Evolutionary conservation across 176 grass and related monocot genomes (phyloP).

Genomic region (Zea luxurians): DNA sequence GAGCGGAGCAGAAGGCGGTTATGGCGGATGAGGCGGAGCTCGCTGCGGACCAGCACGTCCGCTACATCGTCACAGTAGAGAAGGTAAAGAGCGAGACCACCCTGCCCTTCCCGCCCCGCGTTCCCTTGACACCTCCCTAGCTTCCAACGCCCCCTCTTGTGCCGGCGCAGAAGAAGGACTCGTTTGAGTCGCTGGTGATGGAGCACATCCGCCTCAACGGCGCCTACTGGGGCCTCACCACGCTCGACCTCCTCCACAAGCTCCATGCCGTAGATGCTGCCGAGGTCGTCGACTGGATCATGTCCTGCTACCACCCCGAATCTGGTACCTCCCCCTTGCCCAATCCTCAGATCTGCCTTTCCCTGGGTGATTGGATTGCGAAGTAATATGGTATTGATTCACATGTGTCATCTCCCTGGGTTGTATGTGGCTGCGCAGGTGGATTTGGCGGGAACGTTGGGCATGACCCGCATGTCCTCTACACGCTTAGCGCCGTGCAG

Average conservation of each 20-base stretch:
- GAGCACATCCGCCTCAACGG: conserved; percentile 86
- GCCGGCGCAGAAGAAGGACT: conserved; percentile 66
- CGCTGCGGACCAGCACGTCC: conserved; percentile 65
- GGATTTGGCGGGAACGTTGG: conserved; percentile 90
- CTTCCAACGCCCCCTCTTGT: background rate
- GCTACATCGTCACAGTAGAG: conserved; percentile 80
- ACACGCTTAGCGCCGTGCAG: conserved; percentile 84
- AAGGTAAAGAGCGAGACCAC: conserved; percentile 50
- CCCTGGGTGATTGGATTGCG: background rate
- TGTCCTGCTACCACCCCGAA: conserved; percentile 75
- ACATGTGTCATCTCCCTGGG: background rate
- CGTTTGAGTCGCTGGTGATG: conserved; percentile 76
- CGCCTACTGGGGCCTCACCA: conserved; percentile 91
- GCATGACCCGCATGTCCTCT: conserved; percentile 73
- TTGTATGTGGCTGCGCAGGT: conserved; percentile 50
- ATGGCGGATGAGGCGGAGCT: conserved; percentile 48
- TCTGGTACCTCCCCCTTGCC: conserved; percentile 36
- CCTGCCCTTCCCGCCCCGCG: background rate
- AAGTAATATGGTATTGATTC: background rate
- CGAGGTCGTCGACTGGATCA: conserved; percentile 77
- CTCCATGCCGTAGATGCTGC: conserved; percentile 59
- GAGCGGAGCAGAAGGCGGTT: background rate
- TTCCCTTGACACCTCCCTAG: too few relatives aligned
- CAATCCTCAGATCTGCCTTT: background rate
- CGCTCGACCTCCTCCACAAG: conserved; percentile 82